These are phyloP conservation scores for Ogataea paraovalis DNA, from an alignment of 805 yeast genomes.

Conservation along the genomic window DNA sequence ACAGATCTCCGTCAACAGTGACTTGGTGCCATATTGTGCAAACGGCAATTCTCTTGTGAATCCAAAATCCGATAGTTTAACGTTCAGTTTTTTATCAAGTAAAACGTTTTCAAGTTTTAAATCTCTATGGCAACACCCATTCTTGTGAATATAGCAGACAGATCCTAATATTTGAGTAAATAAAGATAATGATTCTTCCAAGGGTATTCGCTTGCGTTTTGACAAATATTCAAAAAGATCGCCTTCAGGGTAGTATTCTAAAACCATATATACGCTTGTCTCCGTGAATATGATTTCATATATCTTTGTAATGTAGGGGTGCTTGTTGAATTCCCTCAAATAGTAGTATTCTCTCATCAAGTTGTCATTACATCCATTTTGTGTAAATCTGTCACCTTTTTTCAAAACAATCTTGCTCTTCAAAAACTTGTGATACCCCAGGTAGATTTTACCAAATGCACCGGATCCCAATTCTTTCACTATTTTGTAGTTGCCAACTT, in stretches of 20 bases:
- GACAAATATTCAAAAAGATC: constrained; percentile 69
- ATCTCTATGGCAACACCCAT: constrained; percentile 81
- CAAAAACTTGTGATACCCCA: constrained; percentile 75
- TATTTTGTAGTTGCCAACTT: constrained; percentile 79
- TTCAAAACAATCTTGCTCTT: constrained; percentile 80
- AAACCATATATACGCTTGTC: constrained; percentile 73
- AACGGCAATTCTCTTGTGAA: constrained; percentile 71
- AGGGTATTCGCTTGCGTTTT: constrained; percentile 44
- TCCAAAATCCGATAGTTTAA: constrained; percentile 89
- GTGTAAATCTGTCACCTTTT: constrained; percentile 46
- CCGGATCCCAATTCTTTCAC: constrained; percentile 83
- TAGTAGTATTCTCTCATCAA: constrained; percentile 87
- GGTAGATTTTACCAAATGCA: constrained; percentile 85
- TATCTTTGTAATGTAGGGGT: constrained; percentile 76
- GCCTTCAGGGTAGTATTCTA: constrained; percentile 85
- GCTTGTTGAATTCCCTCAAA: constrained; percentile 69
- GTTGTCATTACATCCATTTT: constrained; percentile 66
- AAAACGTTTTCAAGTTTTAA: constrained; percentile 77
- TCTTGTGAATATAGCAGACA: constrained; percentile 68
- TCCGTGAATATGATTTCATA: constrained; percentile 87
- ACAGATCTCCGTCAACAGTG: constrained; percentile 73
- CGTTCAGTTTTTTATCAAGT: constrained; percentile 50
- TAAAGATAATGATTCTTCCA: constrained; percentile 46
- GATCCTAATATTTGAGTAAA: constrained; percentile 67
- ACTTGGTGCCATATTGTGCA: constrained; percentile 22